Evolutionary conservation across 75 land plant species (phyloP), one percentile per base, ranked within the genome.

Genomic region (Sequoia sempervirens): DNA sequence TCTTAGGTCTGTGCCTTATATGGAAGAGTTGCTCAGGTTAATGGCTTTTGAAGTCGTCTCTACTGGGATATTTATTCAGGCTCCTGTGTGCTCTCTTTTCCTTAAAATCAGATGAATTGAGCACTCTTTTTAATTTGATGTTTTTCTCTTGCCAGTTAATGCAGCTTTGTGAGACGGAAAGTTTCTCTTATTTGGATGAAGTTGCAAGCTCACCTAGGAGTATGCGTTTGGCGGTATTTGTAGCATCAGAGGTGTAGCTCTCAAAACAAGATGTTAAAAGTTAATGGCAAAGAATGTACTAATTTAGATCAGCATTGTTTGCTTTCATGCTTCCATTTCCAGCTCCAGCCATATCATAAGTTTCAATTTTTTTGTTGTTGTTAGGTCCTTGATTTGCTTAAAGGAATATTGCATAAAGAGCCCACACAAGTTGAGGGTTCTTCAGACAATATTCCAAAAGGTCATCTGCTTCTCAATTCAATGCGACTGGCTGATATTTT

Each of bases 401-500:
- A 89, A 90, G 85, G 75, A 61, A 88, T 89, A 23, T 86, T 93
- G 70, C 84, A 72, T 38, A 90, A 79, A 84, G 84, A 92, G 53
- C 84, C 86, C 46, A 87, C 81, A 80, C 80, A 81, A 52, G 73
- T 69, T 80, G 75, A 75, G 75, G 61, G 75, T 81, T 79, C 79
- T n/a, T 82, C 82, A n/a, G 83, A 87, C 12, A 89, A 69, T 53
- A 81, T 75, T 14, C 95, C 97, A 72, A 91, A 43, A 84, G 96
- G 99, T 81, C 78, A 90, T 54, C 46, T 94, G 80, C 89, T 93
- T 80, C 90, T 96, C 28, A 94, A 96, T 87, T 87, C 98, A 37
- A 85, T 97, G 94, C 98, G 99, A 28, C 84, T 97, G 81, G 96
- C 92, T 85, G 99, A 97, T 88, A 90, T 96, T 69, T 92, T 97